A percentile compares a stretch with the other conserved stretches of the same genome.
Evolutionary conservation across 495 filamentous ascomycete genomes (phyloP).

Genomic region (Astrothelium macrocarpum): DNA sequence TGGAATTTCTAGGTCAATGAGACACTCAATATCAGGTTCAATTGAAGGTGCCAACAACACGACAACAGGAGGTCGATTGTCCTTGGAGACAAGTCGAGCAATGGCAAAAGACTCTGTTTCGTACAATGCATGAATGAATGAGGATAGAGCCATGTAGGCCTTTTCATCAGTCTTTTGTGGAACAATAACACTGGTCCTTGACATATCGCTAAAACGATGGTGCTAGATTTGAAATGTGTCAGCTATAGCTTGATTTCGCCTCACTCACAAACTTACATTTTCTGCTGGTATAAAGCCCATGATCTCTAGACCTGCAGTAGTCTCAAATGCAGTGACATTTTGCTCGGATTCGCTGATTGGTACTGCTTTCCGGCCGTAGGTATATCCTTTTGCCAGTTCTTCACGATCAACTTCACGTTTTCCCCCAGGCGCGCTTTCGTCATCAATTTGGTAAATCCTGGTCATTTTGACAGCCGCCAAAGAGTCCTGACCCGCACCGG

Average conservation of each 20-base stretch:
- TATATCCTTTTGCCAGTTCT: slow-evolving; percentile 82
- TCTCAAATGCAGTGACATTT: slow-evolving; percentile 72
- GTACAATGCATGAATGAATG: slow-evolving; percentile 77
- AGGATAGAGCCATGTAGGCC: slow-evolving; percentile 73
- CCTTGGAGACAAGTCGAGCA: slow-evolving; percentile 74
- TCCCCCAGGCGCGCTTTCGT: slow-evolving; percentile 61
- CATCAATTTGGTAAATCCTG: slow-evolving; percentile 70
- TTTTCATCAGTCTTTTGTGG: slow-evolving; percentile 63
- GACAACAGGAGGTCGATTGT: slow-evolving; percentile 63
- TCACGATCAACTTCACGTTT: slow-evolving; percentile 79
- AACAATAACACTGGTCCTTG: slow-evolving; percentile 62
- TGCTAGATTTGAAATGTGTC: slow-evolving; percentile 43
- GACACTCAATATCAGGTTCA: slow-evolving; percentile 73
- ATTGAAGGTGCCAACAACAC: slow-evolving; percentile 76
- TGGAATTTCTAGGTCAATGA: slow-evolving; percentile 87
- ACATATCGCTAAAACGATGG: slow-evolving; percentile 77
- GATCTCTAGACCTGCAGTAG: slow-evolving; percentile 61
- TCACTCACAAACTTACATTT: slow-evolving; percentile 44
- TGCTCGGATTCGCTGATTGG: slow-evolving; percentile 77
- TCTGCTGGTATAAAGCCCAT: slow-evolving; percentile 74
- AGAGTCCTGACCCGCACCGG: slow-evolving; percentile 35
- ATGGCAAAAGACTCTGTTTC: slow-evolving; percentile 83
- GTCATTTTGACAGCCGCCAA: slow-evolving; percentile 59
- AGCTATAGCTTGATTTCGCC: background rate
- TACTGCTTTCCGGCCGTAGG: slow-evolving; percentile 87